Evolutionary conservation across 192 early-diverging fungal genomes (phyloP).

Genomic region (Podila epigama): DNA sequence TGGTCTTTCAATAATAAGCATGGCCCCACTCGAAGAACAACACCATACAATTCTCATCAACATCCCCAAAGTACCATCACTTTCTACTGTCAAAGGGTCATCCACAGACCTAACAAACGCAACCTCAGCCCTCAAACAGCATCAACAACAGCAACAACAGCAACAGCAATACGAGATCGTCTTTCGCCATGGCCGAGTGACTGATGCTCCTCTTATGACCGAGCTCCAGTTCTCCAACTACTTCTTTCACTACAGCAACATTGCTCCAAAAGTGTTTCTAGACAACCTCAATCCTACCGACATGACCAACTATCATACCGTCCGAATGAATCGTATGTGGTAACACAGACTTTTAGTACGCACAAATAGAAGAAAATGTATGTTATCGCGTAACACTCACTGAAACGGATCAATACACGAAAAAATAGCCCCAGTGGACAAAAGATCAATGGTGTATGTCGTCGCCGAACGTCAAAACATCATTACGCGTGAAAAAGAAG

Average conservation of each 20-base stretch:
- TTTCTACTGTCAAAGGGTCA: too few species aligned
- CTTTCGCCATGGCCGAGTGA: slow-evolving; percentile 35
- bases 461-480: slow-evolving; percentile 20
- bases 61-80: too few species aligned
- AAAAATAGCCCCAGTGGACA: slow-evolving; percentile 20
- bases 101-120: too few species aligned
- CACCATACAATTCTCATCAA: too few species aligned
- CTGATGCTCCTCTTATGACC: slow-evolving; percentile 22
- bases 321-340: slow-evolving; percentile 28
- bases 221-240: slow-evolving; percentile 49
- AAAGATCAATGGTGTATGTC: slow-evolving; percentile 30
- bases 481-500: slow-evolving; percentile 4
- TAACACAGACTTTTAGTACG: background rate
- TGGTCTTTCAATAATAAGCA: too few species aligned
- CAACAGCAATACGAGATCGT: too few species aligned
- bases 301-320: slow-evolving; percentile 18
- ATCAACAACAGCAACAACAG: too few species aligned
- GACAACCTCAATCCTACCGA: slow-evolving; percentile 10
- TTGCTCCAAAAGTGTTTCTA: slow-evolving; percentile 5
- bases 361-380: background rate
- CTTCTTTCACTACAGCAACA: slow-evolving; percentile 8
- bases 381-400: too few species aligned
- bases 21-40: too few species aligned
- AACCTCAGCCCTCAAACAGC: too few species aligned
- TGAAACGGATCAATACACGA: too few species aligned